phyloP scores from a whole-genome alignment of 495 filamentous ascomycete genomes.

The Neurospora sp. region DNA sequence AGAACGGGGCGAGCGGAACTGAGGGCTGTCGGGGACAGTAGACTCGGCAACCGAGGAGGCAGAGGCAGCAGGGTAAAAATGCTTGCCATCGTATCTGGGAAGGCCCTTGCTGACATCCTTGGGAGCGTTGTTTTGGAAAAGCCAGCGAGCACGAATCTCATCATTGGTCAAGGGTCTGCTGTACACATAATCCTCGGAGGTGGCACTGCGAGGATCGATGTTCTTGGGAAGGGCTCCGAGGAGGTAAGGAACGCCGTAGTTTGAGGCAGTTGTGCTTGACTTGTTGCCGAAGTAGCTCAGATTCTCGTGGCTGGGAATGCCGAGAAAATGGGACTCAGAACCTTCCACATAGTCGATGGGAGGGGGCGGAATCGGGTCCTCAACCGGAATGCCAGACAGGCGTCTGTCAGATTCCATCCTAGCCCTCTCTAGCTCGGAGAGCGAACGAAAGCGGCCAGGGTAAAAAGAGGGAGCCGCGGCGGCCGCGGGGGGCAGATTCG shows the following conservation, averaged over 20 bases:
- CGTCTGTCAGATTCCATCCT: background rate
- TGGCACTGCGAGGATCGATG: constrained; percentile 21
- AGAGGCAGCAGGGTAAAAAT: constrained; percentile 39
- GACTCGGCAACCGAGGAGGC: constrained; percentile 32
- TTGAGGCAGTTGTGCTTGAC: constrained; percentile 3
- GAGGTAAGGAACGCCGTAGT: constrained; percentile 30
- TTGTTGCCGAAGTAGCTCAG: background rate
- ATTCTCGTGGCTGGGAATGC: background rate
- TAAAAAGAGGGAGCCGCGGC: background rate
- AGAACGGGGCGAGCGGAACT: background rate
- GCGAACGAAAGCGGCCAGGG: background rate
- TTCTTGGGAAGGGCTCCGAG: constrained; percentile 33
- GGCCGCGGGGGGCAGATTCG: background rate
- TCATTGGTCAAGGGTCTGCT: constrained; percentile 35
- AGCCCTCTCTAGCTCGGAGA: background rate
- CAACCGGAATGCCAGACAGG: background rate
- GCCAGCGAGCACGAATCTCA: constrained; percentile 36
- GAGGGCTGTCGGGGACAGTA: background rate
- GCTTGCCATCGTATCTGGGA: constrained; percentile 47
- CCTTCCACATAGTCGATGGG: background rate
- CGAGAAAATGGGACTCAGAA: background rate
- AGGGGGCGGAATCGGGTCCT: background rate
- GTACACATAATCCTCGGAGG: constrained; percentile 34
- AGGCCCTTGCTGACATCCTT: constrained; percentile 31
- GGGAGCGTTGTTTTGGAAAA: constrained; percentile 43